Percentiles rank a stretch among this genome's conserved stretches.
Conservation (phyloP, 2,329 filamentous ascomycete species). For the Tolypocladium tundrense region DNA sequence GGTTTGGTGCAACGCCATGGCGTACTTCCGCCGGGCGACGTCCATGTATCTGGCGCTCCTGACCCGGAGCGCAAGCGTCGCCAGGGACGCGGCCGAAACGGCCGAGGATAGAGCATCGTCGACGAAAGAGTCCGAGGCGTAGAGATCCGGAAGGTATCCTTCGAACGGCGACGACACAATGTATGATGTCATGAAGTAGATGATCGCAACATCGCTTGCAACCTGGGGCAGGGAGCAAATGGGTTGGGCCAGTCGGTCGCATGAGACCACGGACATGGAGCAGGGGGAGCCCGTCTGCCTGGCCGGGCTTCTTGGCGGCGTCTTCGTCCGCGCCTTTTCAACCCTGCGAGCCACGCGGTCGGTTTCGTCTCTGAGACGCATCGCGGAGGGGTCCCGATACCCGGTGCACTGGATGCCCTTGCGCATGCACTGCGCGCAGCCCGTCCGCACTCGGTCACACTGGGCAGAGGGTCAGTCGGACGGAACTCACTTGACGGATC, state of each 20-base stretch:
- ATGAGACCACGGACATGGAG: not conserved
- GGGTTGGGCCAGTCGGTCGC: too few species aligned
- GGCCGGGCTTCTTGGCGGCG: too few species aligned
- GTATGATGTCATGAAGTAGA: slow-evolving; percentile 15
- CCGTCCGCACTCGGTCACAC: slow-evolving; percentile 14
- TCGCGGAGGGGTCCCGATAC: slow-evolving; percentile 12
- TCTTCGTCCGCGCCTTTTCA: slow-evolving; percentile 1
- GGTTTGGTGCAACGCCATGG: slow-evolving; percentile 8
- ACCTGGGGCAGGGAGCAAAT: slow-evolving; percentile 1
- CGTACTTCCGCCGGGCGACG: slow-evolving; percentile 10
- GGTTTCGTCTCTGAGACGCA: slow-evolving; percentile 17
- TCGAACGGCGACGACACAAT: slow-evolving; percentile 15
- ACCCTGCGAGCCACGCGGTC: slow-evolving; percentile 9
- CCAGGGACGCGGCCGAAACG: slow-evolving; percentile 12
- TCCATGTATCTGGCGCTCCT: slow-evolving; percentile 7
- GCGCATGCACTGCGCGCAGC: slow-evolving; percentile 16
- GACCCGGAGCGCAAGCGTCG: slow-evolving; percentile 10
- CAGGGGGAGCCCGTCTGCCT: not conserved
- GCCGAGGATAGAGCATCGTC: slow-evolving; percentile 11
- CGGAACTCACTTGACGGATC: not conserved
- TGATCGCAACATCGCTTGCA: slow-evolving; percentile 6
- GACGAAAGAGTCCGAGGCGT: not conserved
- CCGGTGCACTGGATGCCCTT: slow-evolving; percentile 14
- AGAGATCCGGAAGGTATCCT: slow-evolving; percentile 11
- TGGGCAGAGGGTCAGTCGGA: slow-evolving; percentile 3